phyloP scores from a whole-genome alignment of 2,329 filamentous ascomycete species.

The Aureobasidium namibiae region DNA sequence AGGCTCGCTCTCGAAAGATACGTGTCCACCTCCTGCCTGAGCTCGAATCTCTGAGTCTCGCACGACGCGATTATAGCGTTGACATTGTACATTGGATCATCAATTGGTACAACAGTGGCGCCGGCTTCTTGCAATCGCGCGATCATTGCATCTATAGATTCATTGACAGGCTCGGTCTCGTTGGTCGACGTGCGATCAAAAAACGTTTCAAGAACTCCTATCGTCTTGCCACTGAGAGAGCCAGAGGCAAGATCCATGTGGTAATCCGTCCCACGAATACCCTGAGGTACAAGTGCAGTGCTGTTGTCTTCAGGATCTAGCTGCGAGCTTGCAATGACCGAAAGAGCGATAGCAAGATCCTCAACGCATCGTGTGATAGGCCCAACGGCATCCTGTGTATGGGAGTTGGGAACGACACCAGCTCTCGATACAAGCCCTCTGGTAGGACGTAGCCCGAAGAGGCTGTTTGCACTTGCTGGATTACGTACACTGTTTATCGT shows the following conservation, averaged over 20 bases:
- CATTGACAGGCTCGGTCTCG: slow-evolving; percentile 52
- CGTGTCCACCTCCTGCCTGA: slow-evolving; percentile 44
- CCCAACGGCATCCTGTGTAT: slow-evolving; percentile 26
- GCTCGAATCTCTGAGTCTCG: slow-evolving; percentile 56
- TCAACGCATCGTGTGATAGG: slow-evolving; percentile 25
- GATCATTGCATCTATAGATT: slow-evolving; percentile 43
- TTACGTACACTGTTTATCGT: slow-evolving; percentile 53
- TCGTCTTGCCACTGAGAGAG: slow-evolving; percentile 32
- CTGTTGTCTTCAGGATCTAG: slow-evolving; percentile 45
- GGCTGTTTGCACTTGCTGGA: slow-evolving; percentile 52
- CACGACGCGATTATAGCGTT: slow-evolving; percentile 38
- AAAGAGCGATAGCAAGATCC: slow-evolving; percentile 25
- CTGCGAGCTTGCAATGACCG: slow-evolving; percentile 39
- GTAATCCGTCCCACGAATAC: slow-evolving; percentile 40
- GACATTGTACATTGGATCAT: slow-evolving; percentile 43
- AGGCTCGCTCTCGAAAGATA: slow-evolving; percentile 45
- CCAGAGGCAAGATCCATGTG: slow-evolving; percentile 29
- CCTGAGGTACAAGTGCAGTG: slow-evolving; percentile 40
- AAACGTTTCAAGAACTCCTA: slow-evolving; percentile 49
- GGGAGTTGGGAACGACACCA: slow-evolving; percentile 26
- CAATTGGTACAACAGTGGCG: slow-evolving; percentile 44
- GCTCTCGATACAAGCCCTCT: slow-evolving; percentile 23
- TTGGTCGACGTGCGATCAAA: slow-evolving; percentile 44
- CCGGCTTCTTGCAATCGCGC: slow-evolving; percentile 39
- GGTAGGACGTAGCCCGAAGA: slow-evolving; percentile 51